Conservation (phyloP, 179 eudicot genomes). For the Beta lomatogona region DNA sequence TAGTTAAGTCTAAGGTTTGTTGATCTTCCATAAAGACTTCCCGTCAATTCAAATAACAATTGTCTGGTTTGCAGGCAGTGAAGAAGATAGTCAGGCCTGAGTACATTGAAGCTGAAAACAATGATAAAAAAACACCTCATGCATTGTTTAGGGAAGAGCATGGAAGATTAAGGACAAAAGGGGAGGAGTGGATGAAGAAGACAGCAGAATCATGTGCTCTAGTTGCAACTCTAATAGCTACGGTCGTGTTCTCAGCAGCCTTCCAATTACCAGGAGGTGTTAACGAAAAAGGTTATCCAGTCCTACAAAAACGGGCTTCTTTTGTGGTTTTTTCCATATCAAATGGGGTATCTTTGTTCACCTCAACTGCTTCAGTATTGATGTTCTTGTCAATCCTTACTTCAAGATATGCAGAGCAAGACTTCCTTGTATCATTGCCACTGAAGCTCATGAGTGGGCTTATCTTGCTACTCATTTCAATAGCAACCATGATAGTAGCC, state of each 20-base stretch:
- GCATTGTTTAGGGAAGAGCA: conserved; percentile 23
- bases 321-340: conserved; percentile 16
- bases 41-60: background rate
- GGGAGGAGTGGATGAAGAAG: conserved; percentile 32
- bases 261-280: conserved; percentile 20
- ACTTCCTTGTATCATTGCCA: conserved; percentile 15
- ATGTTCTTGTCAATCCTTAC: conserved; percentile 20
- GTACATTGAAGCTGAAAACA: conserved; percentile 21
- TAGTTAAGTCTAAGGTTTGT: background rate
- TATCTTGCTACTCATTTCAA: conserved; percentile 19
- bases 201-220: conserved; percentile 25
- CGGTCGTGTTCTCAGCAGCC: conserved; percentile 17
- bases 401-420: conserved; percentile 12
- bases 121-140: conserved; percentile 17
- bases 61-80: conserved; percentile 15
- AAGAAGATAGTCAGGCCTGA: conserved; percentile 20
- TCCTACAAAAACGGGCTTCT: background rate
- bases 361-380: conserved; percentile 17
- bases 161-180: conserved; percentile 20
- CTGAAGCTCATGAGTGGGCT: conserved; percentile 21
- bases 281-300: background rate
- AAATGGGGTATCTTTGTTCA: conserved; percentile 13
- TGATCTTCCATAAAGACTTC: background rate
- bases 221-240: conserved; percentile 29
- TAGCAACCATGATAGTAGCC: conserved; percentile 32